Evolutionary conservation across 1,284 basidiomycete species (phyloP), one percentile per base, ranked within the genome.

Genomic region (Jaminaea rosea): DNA sequence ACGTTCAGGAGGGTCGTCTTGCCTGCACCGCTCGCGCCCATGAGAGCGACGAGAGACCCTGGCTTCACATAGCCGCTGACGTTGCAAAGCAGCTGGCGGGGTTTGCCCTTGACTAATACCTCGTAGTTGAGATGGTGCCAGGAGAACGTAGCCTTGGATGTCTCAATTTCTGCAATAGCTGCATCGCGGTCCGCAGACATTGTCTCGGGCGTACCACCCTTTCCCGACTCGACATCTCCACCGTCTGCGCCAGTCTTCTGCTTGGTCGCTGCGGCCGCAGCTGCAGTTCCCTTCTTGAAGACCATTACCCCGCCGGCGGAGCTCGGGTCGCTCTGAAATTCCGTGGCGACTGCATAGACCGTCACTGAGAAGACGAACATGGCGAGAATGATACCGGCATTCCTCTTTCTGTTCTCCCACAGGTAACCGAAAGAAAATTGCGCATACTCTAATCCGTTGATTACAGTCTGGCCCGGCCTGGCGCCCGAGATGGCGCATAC

Each of bases 11-110:
- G 47, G 2, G 67, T 67, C 11, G 67, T 69, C 50, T 69, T 69
- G 6, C 66, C 66, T 1, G 67, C 67, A 37, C 67, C 67, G n/a
- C 60, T 63, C 44, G 60, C 60, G 27, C 67, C 67, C 67, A 70
- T 70, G 5, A 70, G 47, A 1, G 65, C 65, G 6, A 63, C 65
- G 56, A 68, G 60, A 45, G 60, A 62, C 8, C 65, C 65, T 1
- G 65, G 65, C 4, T 55, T 49, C 13, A 66, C 62, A 42, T 51
- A 68, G n/a, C 65, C 67, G 5, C 52, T 58, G 1, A 83, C 87
- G 4, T 67, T 46, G 42, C 62, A 53, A 17, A 70, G 53, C 21
- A 70, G 59, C 4, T 59, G 56, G 8, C 67, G 63, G 5, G 51
- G 48, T 8, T 57, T 47, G 32, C 62, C 66, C 46, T 68, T 64